Conservation (phyloP, 495 filamentous ascomycete species). For the Penicillium dipodomyicola region DNA sequence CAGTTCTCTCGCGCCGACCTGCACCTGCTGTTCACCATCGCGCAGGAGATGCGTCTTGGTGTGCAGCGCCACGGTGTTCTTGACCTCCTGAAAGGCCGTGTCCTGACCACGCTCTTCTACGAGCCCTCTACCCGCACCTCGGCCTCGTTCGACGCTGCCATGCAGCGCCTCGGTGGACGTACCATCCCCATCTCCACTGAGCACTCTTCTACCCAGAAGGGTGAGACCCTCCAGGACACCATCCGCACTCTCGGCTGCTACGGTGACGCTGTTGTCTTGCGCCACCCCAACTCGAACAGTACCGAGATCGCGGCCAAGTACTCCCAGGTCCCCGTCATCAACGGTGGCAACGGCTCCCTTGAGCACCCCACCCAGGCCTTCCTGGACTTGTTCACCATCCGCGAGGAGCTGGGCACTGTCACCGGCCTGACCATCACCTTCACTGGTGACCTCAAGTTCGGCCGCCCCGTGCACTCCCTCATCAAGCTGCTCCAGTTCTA, state of each 20-base stretch:
- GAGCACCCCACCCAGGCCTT: constrained; percentile 98
- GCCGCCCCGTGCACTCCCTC: constrained; percentile 90
- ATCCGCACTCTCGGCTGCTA: constrained; percentile 92
- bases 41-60: constrained; percentile 91
- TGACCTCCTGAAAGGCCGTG: constrained; percentile 76
- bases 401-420: constrained; percentile 93
- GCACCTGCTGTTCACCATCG: constrained; percentile 91
- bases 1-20: constrained; percentile 84
- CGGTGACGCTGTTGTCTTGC: constrained; percentile 88
- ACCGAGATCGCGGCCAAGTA: constrained; percentile 79
- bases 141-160: constrained; percentile 93
- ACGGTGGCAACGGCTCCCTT: constrained; percentile 89
- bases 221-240: constrained; percentile 89
- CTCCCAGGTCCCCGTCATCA: constrained; percentile 88
- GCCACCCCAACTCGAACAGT: constrained; percentile 79
- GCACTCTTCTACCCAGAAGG: constrained; percentile 85
- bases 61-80: constrained; percentile 88
- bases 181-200: constrained; percentile 74
- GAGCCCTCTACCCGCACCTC: constrained; percentile 96
- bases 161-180: constrained; percentile 91
- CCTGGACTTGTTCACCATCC: constrained; percentile 97
- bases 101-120: constrained; percentile 92
- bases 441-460: constrained; percentile 86
- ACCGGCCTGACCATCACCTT: constrained; percentile 94
- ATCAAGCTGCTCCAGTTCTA: constrained; percentile 92